Percentiles rank a stretch among this genome's conserved stretches.
Evolutionary conservation across 2,329 filamentous ascomycete genomes (phyloP).

Genomic region (Sporothrix schenckii): DNA sequence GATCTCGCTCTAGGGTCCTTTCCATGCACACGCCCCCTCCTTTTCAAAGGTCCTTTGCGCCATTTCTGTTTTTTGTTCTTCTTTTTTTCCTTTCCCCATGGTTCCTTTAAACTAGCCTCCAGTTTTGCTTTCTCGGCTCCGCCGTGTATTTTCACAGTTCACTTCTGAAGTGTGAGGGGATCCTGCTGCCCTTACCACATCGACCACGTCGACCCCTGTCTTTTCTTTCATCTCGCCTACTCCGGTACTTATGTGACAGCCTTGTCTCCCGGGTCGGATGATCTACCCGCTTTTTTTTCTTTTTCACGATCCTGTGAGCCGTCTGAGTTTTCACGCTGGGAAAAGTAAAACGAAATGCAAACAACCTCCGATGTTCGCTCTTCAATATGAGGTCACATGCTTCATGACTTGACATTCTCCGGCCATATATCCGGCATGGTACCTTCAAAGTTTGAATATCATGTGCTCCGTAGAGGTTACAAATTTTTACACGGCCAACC

Average conservation of each 20-base stretch:
- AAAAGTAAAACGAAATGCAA: too few relatives aligned
- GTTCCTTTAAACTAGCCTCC: background rate
- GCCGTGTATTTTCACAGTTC: background rate
- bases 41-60: slow-evolving; percentile 11
- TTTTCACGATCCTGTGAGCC: slow-evolving; percentile 2
- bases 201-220: slow-evolving; percentile 1
- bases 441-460: background rate
- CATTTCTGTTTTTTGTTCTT: background rate
- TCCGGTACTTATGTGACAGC: background rate
- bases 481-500: background rate
- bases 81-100: background rate
- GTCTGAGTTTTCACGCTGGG: background rate
- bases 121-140: background rate
- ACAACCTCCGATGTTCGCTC: background rate
- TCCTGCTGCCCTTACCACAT: slow-evolving; percentile 8
- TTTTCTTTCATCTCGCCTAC: background rate
- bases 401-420: too few relatives aligned
- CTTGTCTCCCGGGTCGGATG: background rate
- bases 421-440: background rate
- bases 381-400: background rate
- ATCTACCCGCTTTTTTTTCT: background rate
- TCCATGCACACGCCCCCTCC: slow-evolving; percentile 28
- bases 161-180: background rate
- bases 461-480: background rate
- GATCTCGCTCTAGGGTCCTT: background rate